phyloP scores from a whole-genome alignment of 75 land plant species.

The Adiantum capillusveneris region DNA sequence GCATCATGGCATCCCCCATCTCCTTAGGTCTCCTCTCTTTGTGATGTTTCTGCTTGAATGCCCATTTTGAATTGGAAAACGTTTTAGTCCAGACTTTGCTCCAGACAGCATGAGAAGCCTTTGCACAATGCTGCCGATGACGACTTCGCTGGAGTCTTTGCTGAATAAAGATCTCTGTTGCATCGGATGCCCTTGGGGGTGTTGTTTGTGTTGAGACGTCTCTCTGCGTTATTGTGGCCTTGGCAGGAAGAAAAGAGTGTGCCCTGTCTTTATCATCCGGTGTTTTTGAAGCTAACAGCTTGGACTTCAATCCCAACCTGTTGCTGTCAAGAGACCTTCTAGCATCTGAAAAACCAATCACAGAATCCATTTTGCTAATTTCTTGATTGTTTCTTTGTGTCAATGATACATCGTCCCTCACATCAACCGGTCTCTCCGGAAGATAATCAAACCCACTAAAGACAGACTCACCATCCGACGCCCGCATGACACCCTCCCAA shows the following conservation, averaged over 20 bases:
- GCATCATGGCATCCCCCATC: too few relatives aligned
- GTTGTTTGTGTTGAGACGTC: slow-evolving; percentile 5
- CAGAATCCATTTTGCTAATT: too few relatives aligned
- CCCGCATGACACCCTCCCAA: not conserved
- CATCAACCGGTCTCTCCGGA: not conserved
- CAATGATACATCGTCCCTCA: not conserved
- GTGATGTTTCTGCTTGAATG: not conserved
- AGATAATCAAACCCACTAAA: not conserved
- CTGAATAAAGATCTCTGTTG: slow-evolving; percentile 2
- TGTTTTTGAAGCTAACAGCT: not conserved
- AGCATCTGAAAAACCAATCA: not conserved
- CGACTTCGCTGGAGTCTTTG: not conserved
- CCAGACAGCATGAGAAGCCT: slow-evolving; percentile 5
- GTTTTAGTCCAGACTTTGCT: slow-evolving; percentile 3
- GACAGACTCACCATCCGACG: not conserved
- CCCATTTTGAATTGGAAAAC: slow-evolving; percentile 1
- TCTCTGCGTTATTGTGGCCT: not conserved
- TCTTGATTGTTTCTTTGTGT: too few relatives aligned
- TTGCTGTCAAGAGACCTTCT: not conserved
- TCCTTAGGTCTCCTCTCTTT: not conserved
- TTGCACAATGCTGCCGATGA: not conserved
- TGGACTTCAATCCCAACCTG: not conserved
- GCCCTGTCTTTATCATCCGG: not conserved
- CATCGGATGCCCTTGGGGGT: slow-evolving; percentile 3
- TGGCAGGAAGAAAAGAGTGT: not conserved